phyloP scores from a whole-genome alignment of 2,329 filamentous ascomycete genomes.

The Immersiporthe knoxdaviesiana region DNA sequence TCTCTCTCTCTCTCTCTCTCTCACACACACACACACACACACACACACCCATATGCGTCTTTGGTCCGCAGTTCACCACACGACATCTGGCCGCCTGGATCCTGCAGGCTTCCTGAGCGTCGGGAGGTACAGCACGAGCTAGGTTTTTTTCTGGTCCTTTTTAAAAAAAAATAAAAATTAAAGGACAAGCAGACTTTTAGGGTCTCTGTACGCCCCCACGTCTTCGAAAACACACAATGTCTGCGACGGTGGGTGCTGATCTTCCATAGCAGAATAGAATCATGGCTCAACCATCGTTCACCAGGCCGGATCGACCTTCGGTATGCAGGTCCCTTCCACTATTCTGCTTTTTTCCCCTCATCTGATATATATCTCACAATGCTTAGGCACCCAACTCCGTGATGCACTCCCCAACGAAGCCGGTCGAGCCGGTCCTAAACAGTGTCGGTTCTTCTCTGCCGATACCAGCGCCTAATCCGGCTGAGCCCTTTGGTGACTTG shows the following conservation, averaged over 20 bases:
- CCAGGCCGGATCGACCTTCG: conserved; percentile 12
- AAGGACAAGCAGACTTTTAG: not conserved
- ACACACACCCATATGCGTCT: not conserved
- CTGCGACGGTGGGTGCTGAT: not conserved
- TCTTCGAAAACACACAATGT: not conserved
- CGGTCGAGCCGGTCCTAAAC: conserved; percentile 31
- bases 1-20: too few relatives aligned
- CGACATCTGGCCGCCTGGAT: not conserved
- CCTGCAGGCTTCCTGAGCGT: not conserved
- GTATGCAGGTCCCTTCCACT: conserved; percentile 26
- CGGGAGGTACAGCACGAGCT: not conserved
- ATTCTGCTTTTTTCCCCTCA: conserved; percentile 19
- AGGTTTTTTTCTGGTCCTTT: not conserved
- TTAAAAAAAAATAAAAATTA: too few relatives aligned
- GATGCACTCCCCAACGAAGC: conserved; percentile 31
- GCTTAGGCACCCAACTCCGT: conserved; percentile 30
- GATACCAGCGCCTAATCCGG: conserved; percentile 7
- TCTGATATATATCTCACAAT: conserved; percentile 26
- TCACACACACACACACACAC: too few relatives aligned
- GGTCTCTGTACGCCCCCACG: not conserved
- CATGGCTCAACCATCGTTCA: conserved; percentile 19
- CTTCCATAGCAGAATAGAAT: conserved; percentile 12
- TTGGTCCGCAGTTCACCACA: not conserved
- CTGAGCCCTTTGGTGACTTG: conserved; percentile 21
- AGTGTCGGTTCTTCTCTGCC: conserved; percentile 28